These are phyloP conservation scores for Auriculariales sp. DNA, from an alignment of 768 basidiomycete genomes.

Conservation along the genomic window DNA sequence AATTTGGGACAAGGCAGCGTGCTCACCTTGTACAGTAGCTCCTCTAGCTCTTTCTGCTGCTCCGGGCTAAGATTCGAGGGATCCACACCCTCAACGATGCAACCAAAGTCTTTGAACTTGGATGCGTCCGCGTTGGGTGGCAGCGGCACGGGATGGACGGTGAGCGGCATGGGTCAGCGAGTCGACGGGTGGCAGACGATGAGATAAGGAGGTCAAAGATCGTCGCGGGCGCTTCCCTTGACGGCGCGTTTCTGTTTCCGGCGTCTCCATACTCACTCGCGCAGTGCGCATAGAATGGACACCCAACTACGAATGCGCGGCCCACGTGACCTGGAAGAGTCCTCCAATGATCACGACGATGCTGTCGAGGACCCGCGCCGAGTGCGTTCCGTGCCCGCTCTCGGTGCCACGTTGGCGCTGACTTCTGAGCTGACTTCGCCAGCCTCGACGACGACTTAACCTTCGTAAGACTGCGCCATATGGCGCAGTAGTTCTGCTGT, in stretches of 20 bases:
- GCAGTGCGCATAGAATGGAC: background rate
- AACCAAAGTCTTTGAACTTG: conserved; percentile 58
- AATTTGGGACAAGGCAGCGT: background rate
- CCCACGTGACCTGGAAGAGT: background rate
- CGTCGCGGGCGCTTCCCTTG: no score
- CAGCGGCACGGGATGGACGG: conserved; percentile 49
- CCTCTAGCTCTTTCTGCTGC: conserved; percentile 50
- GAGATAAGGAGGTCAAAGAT: background rate
- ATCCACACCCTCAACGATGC: conserved; percentile 59
- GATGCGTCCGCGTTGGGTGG: conserved; percentile 57
- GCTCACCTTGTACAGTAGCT: conserved; percentile 64
- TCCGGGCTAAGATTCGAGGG: conserved; percentile 40
- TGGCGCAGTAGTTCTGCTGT: no score
- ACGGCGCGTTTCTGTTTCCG: background rate
- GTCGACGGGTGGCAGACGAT: background rate
- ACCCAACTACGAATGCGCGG: background rate
- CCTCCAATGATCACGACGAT: background rate
- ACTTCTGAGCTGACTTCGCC: no score
- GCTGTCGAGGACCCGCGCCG: background rate
- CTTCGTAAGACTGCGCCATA: no score
- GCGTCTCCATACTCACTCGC: background rate
- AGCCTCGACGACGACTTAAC: no score
- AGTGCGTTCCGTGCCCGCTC: no score
- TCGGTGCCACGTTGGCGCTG: no score
- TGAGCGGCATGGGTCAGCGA: conserved; percentile 45